Conservation (phyloP, 2,329 filamentous ascomycete species). For the Fusarium sp. region DNA sequence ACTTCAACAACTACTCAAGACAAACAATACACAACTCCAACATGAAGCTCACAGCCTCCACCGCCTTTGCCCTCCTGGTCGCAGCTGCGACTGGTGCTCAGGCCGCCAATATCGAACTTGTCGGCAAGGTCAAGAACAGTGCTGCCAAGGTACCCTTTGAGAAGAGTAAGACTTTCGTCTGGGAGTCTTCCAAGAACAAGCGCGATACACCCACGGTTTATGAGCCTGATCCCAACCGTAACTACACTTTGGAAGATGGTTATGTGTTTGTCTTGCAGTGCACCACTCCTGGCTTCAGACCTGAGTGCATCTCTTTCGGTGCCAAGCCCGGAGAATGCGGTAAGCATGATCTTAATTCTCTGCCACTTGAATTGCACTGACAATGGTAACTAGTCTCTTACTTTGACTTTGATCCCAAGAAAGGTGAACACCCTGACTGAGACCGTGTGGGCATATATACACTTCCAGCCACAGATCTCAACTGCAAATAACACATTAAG, state of each 20-base stretch:
- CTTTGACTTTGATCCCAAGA: background rate
- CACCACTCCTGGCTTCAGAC: background rate
- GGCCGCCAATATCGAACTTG: conserved; percentile 1
- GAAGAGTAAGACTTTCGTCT: background rate
- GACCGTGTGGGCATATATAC: too few relatives aligned
- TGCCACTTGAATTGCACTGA: background rate
- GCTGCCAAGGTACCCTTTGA: background rate
- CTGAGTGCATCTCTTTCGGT: background rate
- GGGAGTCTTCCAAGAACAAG: background rate
- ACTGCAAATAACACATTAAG: too few relatives aligned
- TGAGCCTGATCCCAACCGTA: background rate
- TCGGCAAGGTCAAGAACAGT: background rate
- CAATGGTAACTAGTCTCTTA: background rate
- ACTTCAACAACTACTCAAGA: background rate
- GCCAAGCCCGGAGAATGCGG: conserved; percentile 2
- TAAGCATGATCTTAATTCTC: background rate
- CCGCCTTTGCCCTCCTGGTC: background rate
- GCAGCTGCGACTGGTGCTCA: background rate
- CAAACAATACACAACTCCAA: background rate
- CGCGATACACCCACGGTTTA: background rate
- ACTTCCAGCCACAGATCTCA: too few relatives aligned
- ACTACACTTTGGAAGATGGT: background rate
- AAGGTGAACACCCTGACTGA: background rate
- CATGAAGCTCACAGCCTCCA: background rate
- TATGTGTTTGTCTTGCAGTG: conserved; percentile 5